Conservation (phyloP, 345 rosid genomes). For the Sonneratia caseolaris region DNA sequence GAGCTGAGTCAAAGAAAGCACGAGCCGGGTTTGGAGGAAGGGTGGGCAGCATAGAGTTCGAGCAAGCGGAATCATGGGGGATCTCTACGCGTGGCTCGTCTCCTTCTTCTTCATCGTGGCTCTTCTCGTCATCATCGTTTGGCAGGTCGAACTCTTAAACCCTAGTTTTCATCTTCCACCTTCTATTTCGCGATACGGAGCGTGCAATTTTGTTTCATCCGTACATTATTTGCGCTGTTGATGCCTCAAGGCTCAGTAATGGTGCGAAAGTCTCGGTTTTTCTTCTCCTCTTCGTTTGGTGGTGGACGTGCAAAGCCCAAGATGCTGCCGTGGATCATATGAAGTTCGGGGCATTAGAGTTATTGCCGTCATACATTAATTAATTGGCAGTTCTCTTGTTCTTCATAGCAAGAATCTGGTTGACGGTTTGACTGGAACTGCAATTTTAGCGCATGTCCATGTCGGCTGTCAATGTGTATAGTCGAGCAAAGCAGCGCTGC, state of each 20-base stretch:
- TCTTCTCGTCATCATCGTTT: slow-evolving; percentile 15
- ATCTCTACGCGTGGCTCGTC: slow-evolving; percentile 17
- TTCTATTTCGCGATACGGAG: neutral
- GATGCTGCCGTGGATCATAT: too few relatives aligned
- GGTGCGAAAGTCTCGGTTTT: neutral
- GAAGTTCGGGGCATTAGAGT: neutral
- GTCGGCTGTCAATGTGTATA: neutral
- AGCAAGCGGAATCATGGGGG: slow-evolving; percentile 12
- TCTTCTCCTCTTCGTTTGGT: neutral
- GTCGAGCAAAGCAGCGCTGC: neutral
- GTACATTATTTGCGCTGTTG: neutral
- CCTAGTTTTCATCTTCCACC: neutral
- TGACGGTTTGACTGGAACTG: neutral
- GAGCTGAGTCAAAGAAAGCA: slow-evolving; percentile 1
- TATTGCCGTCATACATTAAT: neutral
- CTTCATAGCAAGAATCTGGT: neutral
- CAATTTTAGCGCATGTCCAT: neutral
- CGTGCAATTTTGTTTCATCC: neutral
- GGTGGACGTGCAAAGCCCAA: neutral
- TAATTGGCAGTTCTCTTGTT: neutral
- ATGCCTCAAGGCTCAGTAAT: neutral
- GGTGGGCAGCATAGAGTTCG: neutral
- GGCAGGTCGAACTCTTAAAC: slow-evolving; percentile 12
- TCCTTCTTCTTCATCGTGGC: slow-evolving; percentile 19
- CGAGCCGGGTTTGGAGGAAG: neutral